Percentiles rank a stretch among this genome's conserved stretches.
Evolutionary conservation across 352 stramenopile species (phyloP).

Genomic region (Paralagenidium karlingii): DNA sequence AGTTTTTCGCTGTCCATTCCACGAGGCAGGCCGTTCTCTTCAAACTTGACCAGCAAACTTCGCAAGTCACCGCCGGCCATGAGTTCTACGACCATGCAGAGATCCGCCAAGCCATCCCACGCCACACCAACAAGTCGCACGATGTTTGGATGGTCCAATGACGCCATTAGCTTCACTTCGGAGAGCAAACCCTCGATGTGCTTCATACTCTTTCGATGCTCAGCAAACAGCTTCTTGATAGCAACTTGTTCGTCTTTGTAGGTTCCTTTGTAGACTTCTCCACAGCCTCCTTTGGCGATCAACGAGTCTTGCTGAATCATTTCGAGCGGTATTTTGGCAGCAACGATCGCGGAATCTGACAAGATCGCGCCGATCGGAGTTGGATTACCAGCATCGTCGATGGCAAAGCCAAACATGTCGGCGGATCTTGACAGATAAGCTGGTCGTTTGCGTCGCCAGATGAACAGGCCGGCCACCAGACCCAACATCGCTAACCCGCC

Average conservation of each 20-base stretch:
- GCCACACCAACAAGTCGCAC: constrained; percentile 23
- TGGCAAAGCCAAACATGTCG: too few species aligned
- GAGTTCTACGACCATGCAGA: constrained; percentile 15
- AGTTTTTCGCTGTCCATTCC: constrained; percentile 22
- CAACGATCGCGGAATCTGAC: too few species aligned
- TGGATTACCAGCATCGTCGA: too few species aligned
- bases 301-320: too few species aligned
- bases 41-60: constrained; percentile 11
- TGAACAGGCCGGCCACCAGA: too few species aligned
- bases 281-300: constrained; percentile 27
- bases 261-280: constrained; percentile 32
- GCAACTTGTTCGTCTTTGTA: constrained; percentile 21
- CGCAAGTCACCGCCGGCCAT: constrained; percentile 12
- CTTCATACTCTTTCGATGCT: not conserved
- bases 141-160: constrained; percentile 23
- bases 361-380: too few species aligned
- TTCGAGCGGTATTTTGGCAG: too few species aligned
- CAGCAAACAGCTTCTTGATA: constrained; percentile 21
- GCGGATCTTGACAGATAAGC: too few species aligned
- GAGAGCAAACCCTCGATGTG: constrained; percentile 6
- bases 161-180: constrained; percentile 23
- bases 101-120: constrained; percentile 11
- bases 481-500: too few species aligned
- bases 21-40: constrained; percentile 1
- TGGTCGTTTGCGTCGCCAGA: too few species aligned